Percentiles rank a stretch among this genome's conserved stretches.
Conservation (phyloP, 257 asterid genomes). For the Solanum verrucosum region DNA sequence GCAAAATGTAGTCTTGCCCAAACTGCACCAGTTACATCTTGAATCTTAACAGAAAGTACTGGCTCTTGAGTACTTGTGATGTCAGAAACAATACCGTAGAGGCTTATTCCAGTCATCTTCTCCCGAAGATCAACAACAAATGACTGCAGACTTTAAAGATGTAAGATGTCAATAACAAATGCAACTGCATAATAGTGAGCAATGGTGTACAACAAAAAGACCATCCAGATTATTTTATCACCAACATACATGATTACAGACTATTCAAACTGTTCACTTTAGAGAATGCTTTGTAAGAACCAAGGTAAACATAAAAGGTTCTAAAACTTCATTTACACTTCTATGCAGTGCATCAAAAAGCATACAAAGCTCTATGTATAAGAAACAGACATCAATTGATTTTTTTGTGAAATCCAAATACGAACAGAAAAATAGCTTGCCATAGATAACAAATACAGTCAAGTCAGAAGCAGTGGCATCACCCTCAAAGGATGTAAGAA, state of each 20-base stretch:
- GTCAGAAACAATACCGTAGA: conserved; percentile 58
- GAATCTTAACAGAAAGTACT: conserved; percentile 46
- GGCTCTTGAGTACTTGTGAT: conserved; percentile 34
- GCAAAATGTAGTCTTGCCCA: conserved; percentile 68
- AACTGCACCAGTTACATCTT: conserved; percentile 68
- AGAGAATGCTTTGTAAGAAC: not conserved
- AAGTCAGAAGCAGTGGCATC: not conserved
- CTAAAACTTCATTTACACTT: not conserved
- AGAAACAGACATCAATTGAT: not conserved
- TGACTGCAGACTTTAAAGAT: conserved; percentile 70
- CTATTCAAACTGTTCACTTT: not conserved
- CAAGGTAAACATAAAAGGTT: not conserved
- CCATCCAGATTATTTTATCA: not conserved
- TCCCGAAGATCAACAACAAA: conserved; percentile 67
- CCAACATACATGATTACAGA: not conserved
- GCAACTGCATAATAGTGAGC: not conserved
- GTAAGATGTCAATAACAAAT: conserved; percentile 13
- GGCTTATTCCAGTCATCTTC: conserved; percentile 89
- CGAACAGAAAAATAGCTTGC: not conserved
- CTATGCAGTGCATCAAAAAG: not conserved
- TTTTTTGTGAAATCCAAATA: not conserved
- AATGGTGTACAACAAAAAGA: not conserved
- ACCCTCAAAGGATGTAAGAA: not conserved
- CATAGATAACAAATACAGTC: not conserved
- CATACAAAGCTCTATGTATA: not conserved